Evolutionary conservation across 176 grass and related monocot species (phyloP).

Genomic region (Rhynchospora breviuscula): DNA sequence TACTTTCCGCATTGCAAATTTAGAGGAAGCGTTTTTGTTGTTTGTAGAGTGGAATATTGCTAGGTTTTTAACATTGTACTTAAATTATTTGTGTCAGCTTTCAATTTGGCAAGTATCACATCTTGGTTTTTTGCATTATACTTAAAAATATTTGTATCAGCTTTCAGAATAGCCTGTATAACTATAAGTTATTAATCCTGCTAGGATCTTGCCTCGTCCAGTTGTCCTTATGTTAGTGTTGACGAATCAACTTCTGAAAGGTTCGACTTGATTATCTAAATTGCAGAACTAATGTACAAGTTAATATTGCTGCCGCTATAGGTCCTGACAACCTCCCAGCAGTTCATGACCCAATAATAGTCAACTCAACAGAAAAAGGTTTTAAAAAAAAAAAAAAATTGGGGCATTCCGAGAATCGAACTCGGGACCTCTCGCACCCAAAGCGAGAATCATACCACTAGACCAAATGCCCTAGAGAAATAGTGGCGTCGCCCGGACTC

Average conservation of each 20-base stretch:
- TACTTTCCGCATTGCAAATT: not conserved
- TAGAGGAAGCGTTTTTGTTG: not conserved
- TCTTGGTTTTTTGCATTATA: not conserved
- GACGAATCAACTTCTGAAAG: not conserved
- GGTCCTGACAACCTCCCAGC: not conserved
- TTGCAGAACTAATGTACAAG: not conserved
- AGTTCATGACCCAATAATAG: too few relatives aligned
- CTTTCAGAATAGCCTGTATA: too few relatives aligned
- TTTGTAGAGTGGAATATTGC: conserved; percentile 14
- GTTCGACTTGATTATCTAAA: not conserved
- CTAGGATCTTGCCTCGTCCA: not conserved
- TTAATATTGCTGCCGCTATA: not conserved
- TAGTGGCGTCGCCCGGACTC: conserved; percentile 78
- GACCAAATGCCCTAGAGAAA: conserved; percentile 77
- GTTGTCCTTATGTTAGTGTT: not conserved
- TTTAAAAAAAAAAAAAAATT: too few relatives aligned
- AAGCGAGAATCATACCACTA: conserved; percentile 99
- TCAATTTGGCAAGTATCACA: not conserved
- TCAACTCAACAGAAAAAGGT: too few relatives aligned
- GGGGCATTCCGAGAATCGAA: conserved; percentile 99
- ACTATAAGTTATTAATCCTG: too few relatives aligned
- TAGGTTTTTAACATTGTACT: not conserved
- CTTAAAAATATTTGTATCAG: too few relatives aligned
- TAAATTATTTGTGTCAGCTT: not conserved
- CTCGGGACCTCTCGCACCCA: conserved; percentile 96